Conservation (phyloP, 805 yeast genomes). For the Suhomyces kilbournensis region DNA sequence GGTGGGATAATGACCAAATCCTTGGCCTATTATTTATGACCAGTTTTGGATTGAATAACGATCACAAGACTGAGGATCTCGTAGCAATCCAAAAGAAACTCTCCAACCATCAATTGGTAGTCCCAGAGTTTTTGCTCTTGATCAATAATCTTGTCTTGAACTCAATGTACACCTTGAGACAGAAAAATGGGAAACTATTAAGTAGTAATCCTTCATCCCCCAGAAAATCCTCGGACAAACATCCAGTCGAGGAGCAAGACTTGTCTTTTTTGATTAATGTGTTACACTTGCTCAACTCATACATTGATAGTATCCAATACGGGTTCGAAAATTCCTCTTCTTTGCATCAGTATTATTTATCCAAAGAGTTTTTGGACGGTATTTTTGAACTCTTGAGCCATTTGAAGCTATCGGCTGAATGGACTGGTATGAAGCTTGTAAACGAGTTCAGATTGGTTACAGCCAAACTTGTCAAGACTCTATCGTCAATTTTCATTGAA, state of each 20-base stretch:
- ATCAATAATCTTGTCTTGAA: slow-evolving; percentile 31
- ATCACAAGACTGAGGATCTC: not conserved
- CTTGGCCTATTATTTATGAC: slow-evolving; percentile 42
- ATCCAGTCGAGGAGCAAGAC: not conserved
- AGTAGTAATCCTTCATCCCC: slow-evolving; percentile 38
- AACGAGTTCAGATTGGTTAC: slow-evolving; percentile 15
- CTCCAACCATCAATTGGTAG: slow-evolving; percentile 19
- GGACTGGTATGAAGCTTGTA: slow-evolving; percentile 19
- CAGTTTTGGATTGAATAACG: slow-evolving; percentile 43
- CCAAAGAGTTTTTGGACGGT: slow-evolving; percentile 38
- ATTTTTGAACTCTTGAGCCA: slow-evolving; percentile 37
- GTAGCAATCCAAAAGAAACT: not conserved
- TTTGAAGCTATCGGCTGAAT: slow-evolving; percentile 23
- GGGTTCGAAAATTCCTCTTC: slow-evolving; percentile 25
- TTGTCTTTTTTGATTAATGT: slow-evolving; percentile 28
- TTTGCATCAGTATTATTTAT: slow-evolving; percentile 22
- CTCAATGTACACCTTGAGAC: slow-evolving; percentile 28
- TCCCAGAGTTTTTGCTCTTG: slow-evolving; percentile 48
- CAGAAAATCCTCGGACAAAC: slow-evolving; percentile 8
- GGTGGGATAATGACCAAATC: slow-evolving; percentile 50
- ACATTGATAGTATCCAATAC: slow-evolving; percentile 25
- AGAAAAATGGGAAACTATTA: slow-evolving; percentile 28
- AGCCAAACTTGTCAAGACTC: slow-evolving; percentile 27
- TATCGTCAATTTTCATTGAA: slow-evolving; percentile 37
- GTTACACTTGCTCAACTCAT: slow-evolving; percentile 34